phyloP scores from a whole-genome alignment of 345 rosid species.

The Eutrema heterophyllum region DNA sequence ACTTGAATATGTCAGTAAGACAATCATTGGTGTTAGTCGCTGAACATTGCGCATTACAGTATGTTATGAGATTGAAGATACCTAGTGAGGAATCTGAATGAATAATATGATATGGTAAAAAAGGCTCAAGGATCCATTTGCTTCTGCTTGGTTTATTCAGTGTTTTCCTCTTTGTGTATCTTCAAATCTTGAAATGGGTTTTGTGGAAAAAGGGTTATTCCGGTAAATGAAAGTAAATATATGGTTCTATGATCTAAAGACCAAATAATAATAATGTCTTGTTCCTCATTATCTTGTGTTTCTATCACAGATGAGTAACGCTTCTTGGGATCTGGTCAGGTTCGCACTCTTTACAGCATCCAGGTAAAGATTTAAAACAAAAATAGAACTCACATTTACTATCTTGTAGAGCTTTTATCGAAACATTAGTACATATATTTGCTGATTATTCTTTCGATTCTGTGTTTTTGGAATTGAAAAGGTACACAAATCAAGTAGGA shows the following conservation, averaged over 20 bases:
- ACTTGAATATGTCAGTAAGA: neutral
- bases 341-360: neutral
- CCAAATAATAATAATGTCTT: neutral
- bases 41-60: neutral
- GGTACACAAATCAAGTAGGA: conserved; percentile 18
- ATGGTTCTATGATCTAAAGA: neutral
- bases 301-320: conserved; percentile 23
- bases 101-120: neutral
- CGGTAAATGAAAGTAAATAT: neutral
- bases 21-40: neutral
- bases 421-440: neutral
- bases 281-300: neutral
- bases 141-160: neutral
- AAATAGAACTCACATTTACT: neutral
- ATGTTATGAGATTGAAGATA: neutral
- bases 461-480: conserved; percentile 10
- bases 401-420: neutral
- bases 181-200: neutral
- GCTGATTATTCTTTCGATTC: neutral
- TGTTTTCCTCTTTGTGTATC: neutral
- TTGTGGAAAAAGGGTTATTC: neutral
- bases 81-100: neutral
- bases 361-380: neutral
- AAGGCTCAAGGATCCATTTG: neutral
- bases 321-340: conserved; percentile 4